Percentiles rank a stretch among this genome's conserved stretches.
These are phyloP conservation scores for Spergularia marina DNA, from an alignment of 148 eudicot genomes.

Conservation along the genomic window DNA sequence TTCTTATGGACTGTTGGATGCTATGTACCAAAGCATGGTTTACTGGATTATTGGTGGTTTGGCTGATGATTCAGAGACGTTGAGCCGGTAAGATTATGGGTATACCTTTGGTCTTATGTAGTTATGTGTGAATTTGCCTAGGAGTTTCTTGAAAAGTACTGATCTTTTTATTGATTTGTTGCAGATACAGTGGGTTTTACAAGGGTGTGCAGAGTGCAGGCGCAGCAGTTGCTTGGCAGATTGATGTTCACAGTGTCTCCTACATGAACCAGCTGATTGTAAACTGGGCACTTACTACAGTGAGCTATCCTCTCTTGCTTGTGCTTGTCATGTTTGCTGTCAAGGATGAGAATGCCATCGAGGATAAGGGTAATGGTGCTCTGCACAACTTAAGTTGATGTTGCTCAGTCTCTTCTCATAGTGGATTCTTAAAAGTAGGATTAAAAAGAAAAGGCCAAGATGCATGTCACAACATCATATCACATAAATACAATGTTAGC, in stretches of 20 bases:
- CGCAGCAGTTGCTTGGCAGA: slow-evolving; percentile 92
- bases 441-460: background rate
- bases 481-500: background rate
- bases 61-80: slow-evolving; percentile 83
- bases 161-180: slow-evolving; percentile 4
- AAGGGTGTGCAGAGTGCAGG: slow-evolving; percentile 99
- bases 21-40: slow-evolving; percentile 95
- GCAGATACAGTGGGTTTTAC: slow-evolving; percentile 85
- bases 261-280: slow-evolving; percentile 54
- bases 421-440: background rate
- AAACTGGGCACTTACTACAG: slow-evolving; percentile 71
- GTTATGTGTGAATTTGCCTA: background rate
- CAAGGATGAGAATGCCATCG: slow-evolving; percentile 49
- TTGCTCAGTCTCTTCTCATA: background rate
- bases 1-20: slow-evolving; percentile 78
- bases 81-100: slow-evolving; percentile 64
- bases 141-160: background rate
- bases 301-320: slow-evolving; percentile 71
- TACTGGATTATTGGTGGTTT: slow-evolving; percentile 92
- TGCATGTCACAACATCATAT: slow-evolving; percentile 3
- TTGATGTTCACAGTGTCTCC: slow-evolving; percentile 67
- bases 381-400: slow-evolving; percentile 28
- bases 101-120: background rate
- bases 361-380: slow-evolving; percentile 22
- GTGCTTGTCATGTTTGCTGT: slow-evolving; percentile 66